Evolutionary conservation across 495 filamentous ascomycete genomes (phyloP).

Genomic region (Aspergillus ellipticus): DNA sequence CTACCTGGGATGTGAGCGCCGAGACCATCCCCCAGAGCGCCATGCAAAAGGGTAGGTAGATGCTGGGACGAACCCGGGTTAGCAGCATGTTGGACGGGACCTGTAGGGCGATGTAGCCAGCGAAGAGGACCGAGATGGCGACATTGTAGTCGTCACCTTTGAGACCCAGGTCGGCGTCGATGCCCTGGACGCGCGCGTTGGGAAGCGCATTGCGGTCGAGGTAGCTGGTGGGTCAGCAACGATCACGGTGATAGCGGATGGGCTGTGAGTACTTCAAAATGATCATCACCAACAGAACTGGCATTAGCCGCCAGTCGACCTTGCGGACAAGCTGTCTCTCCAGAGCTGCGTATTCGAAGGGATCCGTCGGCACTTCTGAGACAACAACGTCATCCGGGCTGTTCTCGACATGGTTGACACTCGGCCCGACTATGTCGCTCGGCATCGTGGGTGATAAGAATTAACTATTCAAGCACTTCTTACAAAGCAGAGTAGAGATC

Average conservation of each 20-base stretch:
- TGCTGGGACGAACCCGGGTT: slow-evolving; percentile 36
- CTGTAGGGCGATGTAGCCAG: slow-evolving; percentile 53
- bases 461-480: no score
- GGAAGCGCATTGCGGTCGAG: slow-evolving; percentile 34
- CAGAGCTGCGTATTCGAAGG: no score
- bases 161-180: slow-evolving; percentile 27
- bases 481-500: no score
- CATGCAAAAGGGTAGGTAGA: slow-evolving; percentile 37
- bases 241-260: slow-evolving; percentile 37
- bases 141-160: slow-evolving; percentile 26
- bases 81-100: slow-evolving; percentile 58
- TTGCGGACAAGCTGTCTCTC: slow-evolving; percentile 37
- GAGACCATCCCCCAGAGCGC: slow-evolving; percentile 49
- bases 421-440: no score
- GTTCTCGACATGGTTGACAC: no score
- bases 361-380: no score
- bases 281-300: no score
- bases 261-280: slow-evolving; percentile 16
- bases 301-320: slow-evolving; percentile 22
- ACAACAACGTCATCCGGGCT: no score
- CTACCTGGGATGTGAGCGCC: slow-evolving; percentile 33
- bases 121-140: slow-evolving; percentile 30
- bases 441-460: no score
- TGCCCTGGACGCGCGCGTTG: slow-evolving; percentile 27
- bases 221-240: slow-evolving; percentile 23